Conservation (phyloP, 2,329 filamentous ascomycete genomes). For the Venturia carpophila region DNA sequence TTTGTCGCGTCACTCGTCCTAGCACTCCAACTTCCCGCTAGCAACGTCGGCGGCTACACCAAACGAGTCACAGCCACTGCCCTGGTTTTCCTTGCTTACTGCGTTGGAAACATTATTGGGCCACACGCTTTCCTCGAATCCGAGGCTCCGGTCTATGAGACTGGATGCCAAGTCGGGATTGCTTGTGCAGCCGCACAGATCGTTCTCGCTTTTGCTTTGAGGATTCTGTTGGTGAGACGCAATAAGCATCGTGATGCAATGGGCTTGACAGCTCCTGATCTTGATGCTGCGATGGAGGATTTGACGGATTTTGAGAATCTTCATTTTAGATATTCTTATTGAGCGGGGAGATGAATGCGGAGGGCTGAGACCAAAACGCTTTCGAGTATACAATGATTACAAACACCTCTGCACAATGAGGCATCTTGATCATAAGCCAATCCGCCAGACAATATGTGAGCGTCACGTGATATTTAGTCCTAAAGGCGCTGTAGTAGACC, state of each 20-base stretch:
- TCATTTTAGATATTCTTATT: background rate
- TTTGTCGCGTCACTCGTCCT: conserved; percentile 48
- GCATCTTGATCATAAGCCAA: no score
- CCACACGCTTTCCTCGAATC: conserved; percentile 24
- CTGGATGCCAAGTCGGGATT: conserved; percentile 46
- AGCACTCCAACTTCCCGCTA: conserved; percentile 45
- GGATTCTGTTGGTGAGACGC: conserved; percentile 31
- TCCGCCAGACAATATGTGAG: no score
- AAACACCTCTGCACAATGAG: no score
- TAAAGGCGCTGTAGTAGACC: no score
- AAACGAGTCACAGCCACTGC: conserved; percentile 8
- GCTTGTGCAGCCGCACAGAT: conserved; percentile 39
- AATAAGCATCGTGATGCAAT: conserved; percentile 34
- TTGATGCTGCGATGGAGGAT: background rate
- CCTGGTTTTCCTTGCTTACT: conserved; percentile 4
- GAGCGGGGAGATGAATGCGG: background rate
- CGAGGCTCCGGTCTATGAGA: conserved; percentile 43
- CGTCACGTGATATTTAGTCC: no score
- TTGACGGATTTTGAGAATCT: background rate
- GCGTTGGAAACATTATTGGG: conserved; percentile 15
- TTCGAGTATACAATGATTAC: no score
- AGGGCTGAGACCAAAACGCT: no score
- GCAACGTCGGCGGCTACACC: conserved; percentile 37
- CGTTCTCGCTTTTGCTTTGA: conserved; percentile 30
- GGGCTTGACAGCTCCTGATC: background rate